These are phyloP conservation scores for Russula foetens DNA, from an alignment of 768 basidiomycete genomes.

Conservation along the genomic window DNA sequence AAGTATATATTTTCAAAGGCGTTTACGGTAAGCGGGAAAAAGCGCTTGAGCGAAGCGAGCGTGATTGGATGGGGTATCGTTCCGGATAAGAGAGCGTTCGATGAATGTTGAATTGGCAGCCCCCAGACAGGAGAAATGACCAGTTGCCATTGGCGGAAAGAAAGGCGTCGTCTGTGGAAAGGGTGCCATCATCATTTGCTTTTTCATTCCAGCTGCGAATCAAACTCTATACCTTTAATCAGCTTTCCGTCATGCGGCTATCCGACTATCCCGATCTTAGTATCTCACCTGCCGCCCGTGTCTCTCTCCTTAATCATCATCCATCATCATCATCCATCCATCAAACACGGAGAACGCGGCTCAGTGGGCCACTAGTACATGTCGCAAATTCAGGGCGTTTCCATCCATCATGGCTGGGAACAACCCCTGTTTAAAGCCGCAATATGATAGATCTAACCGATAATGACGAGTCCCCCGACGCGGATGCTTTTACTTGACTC, in stretches of 20 bases:
- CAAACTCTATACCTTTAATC: conserved; percentile 24
- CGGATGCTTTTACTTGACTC: too few species aligned
- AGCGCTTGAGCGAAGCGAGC: conserved; percentile 1
- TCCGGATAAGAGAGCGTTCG: conserved; percentile 18
- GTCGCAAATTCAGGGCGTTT: conserved; percentile 8
- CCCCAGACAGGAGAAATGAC: conserved; percentile 16
- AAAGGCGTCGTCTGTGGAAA: conserved; percentile 1
- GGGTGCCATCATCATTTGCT: conserved; percentile 2
- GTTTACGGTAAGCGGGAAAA: conserved; percentile 20
- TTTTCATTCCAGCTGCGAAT: conserved; percentile 12
- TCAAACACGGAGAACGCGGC: conserved; percentile 11
- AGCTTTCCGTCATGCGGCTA: conserved; percentile 13
- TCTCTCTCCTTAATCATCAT: too few species aligned
- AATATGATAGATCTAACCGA: too few species aligned
- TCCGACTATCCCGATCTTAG: conserved; percentile 13
- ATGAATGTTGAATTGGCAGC: conserved; percentile 18
- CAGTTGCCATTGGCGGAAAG: conserved; percentile 13
- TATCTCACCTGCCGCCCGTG: not conserved
- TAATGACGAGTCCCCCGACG: not conserved
- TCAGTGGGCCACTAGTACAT: too few species aligned
- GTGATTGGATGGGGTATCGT: conserved; percentile 13
- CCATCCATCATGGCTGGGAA: not conserved
- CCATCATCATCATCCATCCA: too few species aligned
- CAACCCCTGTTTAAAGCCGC: too few species aligned
- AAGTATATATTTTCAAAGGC: conserved; percentile 17